Percentiles rank a stretch among this genome's conserved stretches.
phyloP scores from a whole-genome alignment of 2,329 filamentous ascomycete genomes.

The Aspergillus novofumigatus region DNA sequence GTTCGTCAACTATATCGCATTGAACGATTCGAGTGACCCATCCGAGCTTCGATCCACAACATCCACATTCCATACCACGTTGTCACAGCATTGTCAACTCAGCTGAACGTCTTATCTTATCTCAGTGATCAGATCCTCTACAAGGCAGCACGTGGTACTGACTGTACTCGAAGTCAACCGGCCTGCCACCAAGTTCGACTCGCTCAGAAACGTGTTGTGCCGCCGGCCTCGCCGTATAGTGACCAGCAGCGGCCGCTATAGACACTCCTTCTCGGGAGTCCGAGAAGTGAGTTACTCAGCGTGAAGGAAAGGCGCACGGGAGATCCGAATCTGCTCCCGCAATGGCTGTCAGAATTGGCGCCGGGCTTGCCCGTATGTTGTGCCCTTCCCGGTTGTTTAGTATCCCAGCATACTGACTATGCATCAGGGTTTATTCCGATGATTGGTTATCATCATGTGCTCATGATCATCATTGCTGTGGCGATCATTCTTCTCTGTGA shows the following conservation, averaged over 20 bases:
- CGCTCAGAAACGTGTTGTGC: not conserved
- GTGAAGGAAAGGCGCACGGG: conserved; percentile 11
- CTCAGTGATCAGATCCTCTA: not conserved
- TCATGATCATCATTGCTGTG: conserved; percentile 95
- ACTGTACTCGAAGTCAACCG: not conserved
- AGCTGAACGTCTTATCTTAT: not conserved
- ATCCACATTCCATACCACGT: conserved; percentile 27
- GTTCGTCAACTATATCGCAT: conserved; percentile 3
- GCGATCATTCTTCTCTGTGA: conserved; percentile 92
- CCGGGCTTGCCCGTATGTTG: conserved; percentile 35
- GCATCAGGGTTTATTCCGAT: conserved; percentile 54
- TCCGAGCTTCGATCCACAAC: conserved; percentile 8
- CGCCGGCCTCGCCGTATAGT: not conserved
- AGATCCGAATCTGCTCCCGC: conserved; percentile 10
- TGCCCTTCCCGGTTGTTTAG: not conserved
- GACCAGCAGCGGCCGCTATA: conserved; percentile 2
- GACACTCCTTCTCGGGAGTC: conserved; percentile 37
- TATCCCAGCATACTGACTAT: conserved; percentile 3
- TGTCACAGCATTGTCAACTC: not conserved
- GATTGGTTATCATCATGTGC: conserved; percentile 73
- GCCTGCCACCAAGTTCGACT: not conserved
- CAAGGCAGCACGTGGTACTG: not conserved
- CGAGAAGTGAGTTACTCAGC: conserved; percentile 36
- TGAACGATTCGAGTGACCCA: conserved; percentile 5
- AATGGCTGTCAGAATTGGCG: conserved; percentile 29